These are phyloP conservation scores for Luzula sylvatica DNA, from an alignment of 176 grass and related monocot species.

Conservation along the genomic window DNA sequence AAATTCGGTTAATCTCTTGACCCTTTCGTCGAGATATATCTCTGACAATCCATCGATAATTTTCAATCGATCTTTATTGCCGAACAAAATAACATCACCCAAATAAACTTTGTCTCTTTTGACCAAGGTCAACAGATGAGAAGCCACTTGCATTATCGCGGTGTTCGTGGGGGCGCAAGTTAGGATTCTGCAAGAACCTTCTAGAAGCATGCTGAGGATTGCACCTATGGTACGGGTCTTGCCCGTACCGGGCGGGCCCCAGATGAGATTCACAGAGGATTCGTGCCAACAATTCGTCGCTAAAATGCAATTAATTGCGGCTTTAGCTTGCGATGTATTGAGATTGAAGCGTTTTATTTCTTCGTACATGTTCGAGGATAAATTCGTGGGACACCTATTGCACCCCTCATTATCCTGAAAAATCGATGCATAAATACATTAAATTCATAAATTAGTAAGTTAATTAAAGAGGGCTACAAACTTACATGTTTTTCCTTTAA, in stretches of 20 bases:
- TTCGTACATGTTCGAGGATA: conserved; percentile 26
- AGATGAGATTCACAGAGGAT: conserved; percentile 48
- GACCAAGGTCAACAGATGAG: conserved; percentile 46
- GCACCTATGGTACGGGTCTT: conserved; percentile 70
- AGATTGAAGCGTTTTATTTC: conserved; percentile 32
- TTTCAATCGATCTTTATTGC: conserved; percentile 64
- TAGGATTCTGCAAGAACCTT: conserved; percentile 46
- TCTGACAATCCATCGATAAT: conserved; percentile 32
- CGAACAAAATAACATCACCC: conserved; percentile 70
- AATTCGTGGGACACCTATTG: conserved; percentile 24
- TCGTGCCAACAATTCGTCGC: conserved; percentile 30
- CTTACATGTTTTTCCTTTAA: conserved; percentile 39
- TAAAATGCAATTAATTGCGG: conserved; percentile 41
- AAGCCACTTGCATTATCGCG: conserved; percentile 65
- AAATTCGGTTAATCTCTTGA: conserved; percentile 29
- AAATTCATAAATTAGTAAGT: no score
- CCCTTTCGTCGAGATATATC: conserved; percentile 61
- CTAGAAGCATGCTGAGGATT: conserved; percentile 47
- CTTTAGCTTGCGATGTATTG: conserved; percentile 52
- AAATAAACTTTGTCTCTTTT: conserved; percentile 25
- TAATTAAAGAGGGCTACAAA: no score
- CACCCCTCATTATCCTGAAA: conserved; percentile 31
- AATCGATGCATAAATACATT: no score
- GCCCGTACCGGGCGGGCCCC: conserved; percentile 79
- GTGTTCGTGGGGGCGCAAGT: conserved; percentile 77